Base-by-base conservation (phyloP, 139 green algal species). In the Picochlorum sp. region DNA sequence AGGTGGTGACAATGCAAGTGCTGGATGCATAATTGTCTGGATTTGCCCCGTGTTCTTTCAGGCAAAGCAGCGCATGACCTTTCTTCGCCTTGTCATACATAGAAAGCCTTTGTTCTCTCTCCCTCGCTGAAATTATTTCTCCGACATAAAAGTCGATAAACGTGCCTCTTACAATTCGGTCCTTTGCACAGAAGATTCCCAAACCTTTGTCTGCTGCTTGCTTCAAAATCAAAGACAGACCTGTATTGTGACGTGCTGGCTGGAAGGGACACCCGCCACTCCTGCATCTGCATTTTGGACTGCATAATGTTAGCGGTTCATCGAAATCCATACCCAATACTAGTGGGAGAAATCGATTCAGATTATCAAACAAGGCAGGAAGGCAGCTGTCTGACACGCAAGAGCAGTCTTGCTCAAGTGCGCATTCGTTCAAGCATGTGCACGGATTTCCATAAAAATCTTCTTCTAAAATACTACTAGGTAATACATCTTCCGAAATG, bases 41-140 rank as follows among this genome's bases (percentile, higher is more conserved):
- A n/a, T n/a, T n/a, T n/a, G n/a, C n/a, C n/a, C n/a, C 62, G 41
- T 70, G 33, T 58, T 85, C 63, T 0, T 72, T 52, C 4, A 86
- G 53, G 4, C 83, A 64, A 66, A 85, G 51, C 24, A 86, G 50
- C 14, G 79, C 79, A 69, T 85, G 77, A 2, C 73, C 76, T 4
- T 43, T n/a, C 18, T 47, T 49, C 3, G 25, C 28, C 3, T 5
- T 16, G 25, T 87, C 80, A 40, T 85, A 85, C 0, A 55, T 33
- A 5, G 24, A 35, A 30, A 87, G 71, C 14, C 77, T 56, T 8
- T 9, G 9, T n/a, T 64, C 33, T 12, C 74, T 71, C 16, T 76
- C 77, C n/a, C 2, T 12, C 9, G 43, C 71, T 4, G 18, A 60
- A 4, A 87, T 3, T 10, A 71, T 47, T 31, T 87, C 74, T 0